A percentile compares a stretch with the other conserved stretches of the same genome.
Conservation (phyloP, 1,284 basidiomycete genomes). For the Apiotrichum sp. region DNA sequence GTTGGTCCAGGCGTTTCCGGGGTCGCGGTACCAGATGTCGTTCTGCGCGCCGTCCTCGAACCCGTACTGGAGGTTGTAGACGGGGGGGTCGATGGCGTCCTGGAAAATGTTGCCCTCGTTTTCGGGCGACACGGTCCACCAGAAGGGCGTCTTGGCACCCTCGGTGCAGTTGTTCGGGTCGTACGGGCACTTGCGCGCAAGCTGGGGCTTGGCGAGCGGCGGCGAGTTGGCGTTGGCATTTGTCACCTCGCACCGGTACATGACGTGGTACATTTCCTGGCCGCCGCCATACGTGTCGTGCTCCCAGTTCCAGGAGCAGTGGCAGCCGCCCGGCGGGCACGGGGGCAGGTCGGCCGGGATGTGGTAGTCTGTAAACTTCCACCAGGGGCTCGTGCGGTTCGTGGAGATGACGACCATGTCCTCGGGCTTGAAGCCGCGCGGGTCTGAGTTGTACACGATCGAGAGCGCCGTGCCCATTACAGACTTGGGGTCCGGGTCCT, state of each 20-base stretch:
- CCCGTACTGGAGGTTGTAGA: slow-evolving; percentile 24
- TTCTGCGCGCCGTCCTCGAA: slow-evolving; percentile 29
- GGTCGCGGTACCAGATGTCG: slow-evolving; percentile 17
- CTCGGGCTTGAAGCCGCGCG: slow-evolving; percentile 54
- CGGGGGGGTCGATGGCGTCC: slow-evolving; percentile 18
- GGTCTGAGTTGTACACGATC: slow-evolving; percentile 62
- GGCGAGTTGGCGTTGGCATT: background rate
- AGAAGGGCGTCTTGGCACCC: background rate
- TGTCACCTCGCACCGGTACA: background rate
- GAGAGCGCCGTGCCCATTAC: slow-evolving; percentile 35
- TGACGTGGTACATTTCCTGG: slow-evolving; percentile 1
- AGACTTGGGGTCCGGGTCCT: background rate
- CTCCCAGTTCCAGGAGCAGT: slow-evolving; percentile 59
- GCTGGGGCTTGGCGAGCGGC: slow-evolving; percentile 19
- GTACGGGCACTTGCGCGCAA: slow-evolving; percentile 2
- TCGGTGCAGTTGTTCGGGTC: slow-evolving; percentile 23
- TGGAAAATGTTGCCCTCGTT: slow-evolving; percentile 50
- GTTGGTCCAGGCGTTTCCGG: too few relatives aligned
- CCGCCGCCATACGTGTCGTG: slow-evolving; percentile 54
- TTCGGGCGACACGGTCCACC: slow-evolving; percentile 2
- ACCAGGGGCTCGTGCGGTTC: slow-evolving; percentile 67
- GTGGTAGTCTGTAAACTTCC: slow-evolving; percentile 56
- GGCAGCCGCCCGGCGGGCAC: too few relatives aligned
- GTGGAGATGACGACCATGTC: slow-evolving; percentile 66
- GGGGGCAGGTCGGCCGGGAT: slow-evolving; percentile 56